A percentile compares a stretch with the other conserved stretches of the same genome.
Evolutionary conservation across 768 basidiomycete species (phyloP).

Genomic region (Coprinopsis sp.): DNA sequence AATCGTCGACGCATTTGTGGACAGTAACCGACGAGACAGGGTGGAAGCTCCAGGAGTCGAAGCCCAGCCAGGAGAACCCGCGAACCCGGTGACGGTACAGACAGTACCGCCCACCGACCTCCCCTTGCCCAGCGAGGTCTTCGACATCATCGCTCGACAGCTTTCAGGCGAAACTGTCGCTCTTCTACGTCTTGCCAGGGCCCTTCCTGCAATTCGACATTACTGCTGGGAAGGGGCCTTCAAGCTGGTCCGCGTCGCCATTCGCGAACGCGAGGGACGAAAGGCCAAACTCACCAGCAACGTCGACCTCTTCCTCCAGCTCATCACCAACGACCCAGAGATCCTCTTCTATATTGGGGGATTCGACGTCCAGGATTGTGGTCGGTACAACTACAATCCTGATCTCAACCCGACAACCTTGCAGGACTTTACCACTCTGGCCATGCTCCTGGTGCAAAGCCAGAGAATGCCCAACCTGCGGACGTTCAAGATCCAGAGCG

Average conservation of each 20-base stretch:
- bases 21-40: not conserved
- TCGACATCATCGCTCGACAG: not conserved
- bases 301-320: conserved; percentile 11
- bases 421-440: conserved; percentile 7
- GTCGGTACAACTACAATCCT: not conserved
- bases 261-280: conserved; percentile 7
- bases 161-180: not conserved
- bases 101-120: not conserved
- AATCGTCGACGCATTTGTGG: not conserved
- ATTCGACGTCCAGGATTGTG: conserved; percentile 6
- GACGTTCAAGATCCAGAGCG: conserved; percentile 3
- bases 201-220: conserved; percentile 3
- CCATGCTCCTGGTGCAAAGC: conserved; percentile 7
- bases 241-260: not conserved
- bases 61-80: not conserved
- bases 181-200: conserved; percentile 2
- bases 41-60: not conserved
- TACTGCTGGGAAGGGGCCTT: conserved; percentile 10
- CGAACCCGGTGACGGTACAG: not conserved
- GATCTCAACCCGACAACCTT: conserved; percentile 1
- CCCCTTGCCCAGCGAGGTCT: conserved; percentile 1
- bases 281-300: conserved; percentile 7
- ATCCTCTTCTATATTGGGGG: conserved; percentile 4
- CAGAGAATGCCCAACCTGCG: conserved; percentile 2
- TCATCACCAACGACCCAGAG: not conserved